Conservation (phyloP, 2,329 filamentous ascomycete species). For the Cytospora chrysosperma region DNA sequence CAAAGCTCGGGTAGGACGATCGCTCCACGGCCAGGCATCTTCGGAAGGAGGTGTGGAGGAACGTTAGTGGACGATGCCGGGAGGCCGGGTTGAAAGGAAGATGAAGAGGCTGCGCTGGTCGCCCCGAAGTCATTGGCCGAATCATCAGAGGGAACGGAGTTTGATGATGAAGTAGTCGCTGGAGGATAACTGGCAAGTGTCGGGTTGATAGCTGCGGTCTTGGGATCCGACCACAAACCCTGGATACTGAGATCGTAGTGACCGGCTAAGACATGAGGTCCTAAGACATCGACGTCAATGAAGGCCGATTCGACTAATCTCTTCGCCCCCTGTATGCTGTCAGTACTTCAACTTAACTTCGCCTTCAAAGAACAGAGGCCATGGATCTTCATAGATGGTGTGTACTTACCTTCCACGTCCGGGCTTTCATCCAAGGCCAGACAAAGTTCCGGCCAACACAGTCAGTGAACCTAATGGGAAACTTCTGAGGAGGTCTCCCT, state of each 20-base stretch:
- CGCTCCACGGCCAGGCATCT: constrained; percentile 4
- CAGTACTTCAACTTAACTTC: neutral
- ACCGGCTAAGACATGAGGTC: constrained; percentile 12
- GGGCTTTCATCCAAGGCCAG: constrained; percentile 24
- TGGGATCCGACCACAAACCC: constrained; percentile 1
- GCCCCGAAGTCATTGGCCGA: neutral
- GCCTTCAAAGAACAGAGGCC: neutral
- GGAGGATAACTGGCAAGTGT: constrained; percentile 19
- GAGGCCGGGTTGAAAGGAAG: neutral
- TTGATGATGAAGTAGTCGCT: neutral
- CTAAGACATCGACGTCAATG: constrained; percentile 14
- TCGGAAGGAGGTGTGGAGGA: neutral
- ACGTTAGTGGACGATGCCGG: neutral
- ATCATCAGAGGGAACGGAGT: neutral
- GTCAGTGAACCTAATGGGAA: constrained; percentile 25
- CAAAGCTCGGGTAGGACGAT: constrained; percentile 25
- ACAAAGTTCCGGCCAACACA: constrained; percentile 20
- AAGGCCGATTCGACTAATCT: constrained; percentile 19
- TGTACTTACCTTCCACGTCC: constrained; percentile 23
- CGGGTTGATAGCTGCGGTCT: constrained; percentile 16
- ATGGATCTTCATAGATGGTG: neutral
- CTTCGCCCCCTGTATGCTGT: constrained; percentile 13
- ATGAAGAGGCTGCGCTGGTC: neutral
- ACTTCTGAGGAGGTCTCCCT: constrained; percentile 20
- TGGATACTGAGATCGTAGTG: constrained; percentile 22